phyloP scores from a whole-genome alignment of 768 basidiomycete genomes.

The Termitomyces sp. region DNA sequence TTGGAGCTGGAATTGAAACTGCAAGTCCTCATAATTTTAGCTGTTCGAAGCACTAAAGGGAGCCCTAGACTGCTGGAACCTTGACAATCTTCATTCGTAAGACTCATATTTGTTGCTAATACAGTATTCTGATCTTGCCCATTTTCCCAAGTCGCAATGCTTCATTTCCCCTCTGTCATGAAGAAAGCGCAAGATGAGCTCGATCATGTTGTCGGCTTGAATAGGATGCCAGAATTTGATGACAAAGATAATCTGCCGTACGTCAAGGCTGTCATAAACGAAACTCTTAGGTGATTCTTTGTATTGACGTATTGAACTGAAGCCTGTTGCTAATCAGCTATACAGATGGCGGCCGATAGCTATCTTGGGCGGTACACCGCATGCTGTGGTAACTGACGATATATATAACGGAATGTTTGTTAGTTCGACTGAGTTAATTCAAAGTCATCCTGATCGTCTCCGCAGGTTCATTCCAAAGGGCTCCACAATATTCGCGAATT shows the following conservation, averaged over 20 bases:
- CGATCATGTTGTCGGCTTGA: conserved; percentile 10
- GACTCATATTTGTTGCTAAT: background rate
- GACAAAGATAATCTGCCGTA: conserved; percentile 16
- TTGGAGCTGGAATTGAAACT: conserved; percentile 44
- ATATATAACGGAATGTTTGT: conserved; percentile 12
- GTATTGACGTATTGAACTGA: background rate
- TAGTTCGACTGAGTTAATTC: background rate
- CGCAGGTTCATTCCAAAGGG: conserved; percentile 13
- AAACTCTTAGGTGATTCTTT: conserved; percentile 14
- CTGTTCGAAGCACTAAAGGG: background rate
- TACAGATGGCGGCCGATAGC: conserved; percentile 16
- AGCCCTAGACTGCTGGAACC: conserved; percentile 1
- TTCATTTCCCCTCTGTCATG: conserved; percentile 22
- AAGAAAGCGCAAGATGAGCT: conserved; percentile 18
- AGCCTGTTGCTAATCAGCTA: background rate
- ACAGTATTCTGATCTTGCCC: background rate
- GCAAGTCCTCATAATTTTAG: background rate
- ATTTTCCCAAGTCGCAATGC: conserved; percentile 12
- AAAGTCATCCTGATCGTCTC: background rate
- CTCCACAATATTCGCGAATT: conserved; percentile 13
- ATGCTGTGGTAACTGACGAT: conserved; percentile 15
- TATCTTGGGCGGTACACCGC: conserved; percentile 13
- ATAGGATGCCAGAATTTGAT: conserved; percentile 13
- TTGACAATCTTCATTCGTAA: conserved; percentile 11
- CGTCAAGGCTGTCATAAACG: conserved; percentile 15